Evolutionary conservation across 495 filamentous ascomycete species (phyloP).

Genomic region (Aspergillus heteromorphus): DNA sequence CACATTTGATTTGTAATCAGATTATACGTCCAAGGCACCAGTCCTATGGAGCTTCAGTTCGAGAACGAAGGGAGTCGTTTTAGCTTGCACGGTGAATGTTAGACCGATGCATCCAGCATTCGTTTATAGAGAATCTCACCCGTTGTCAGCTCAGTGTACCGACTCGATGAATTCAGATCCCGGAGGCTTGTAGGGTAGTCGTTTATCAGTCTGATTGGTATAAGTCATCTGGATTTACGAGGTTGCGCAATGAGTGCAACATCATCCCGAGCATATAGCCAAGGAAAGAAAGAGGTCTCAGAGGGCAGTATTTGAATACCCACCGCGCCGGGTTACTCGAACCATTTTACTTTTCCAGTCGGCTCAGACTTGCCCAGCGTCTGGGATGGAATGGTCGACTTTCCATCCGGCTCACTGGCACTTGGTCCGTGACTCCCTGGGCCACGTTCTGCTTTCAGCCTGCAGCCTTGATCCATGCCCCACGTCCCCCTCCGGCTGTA

Average conservation of each 20-base stretch:
- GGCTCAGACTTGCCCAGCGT: background rate
- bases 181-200: background rate
- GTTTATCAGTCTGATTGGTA: background rate
- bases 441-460: background rate
- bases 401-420: background rate
- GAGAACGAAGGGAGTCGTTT: background rate
- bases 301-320: conserved; percentile 2
- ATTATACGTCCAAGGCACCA: background rate
- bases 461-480: conserved; percentile 1
- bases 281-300: conserved; percentile 1
- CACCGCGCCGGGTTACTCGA: conserved; percentile 2
- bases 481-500: background rate
- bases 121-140: background rate
- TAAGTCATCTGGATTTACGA: background rate
- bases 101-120: background rate
- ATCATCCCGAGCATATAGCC: background rate
- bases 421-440: background rate
- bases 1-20: background rate
- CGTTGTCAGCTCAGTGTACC: background rate
- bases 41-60: background rate
- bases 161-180: background rate
- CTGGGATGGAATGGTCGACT: background rate
- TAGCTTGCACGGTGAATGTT: background rate
- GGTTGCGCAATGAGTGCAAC: conserved; percentile 4
- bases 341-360: background rate